phyloP scores from a whole-genome alignment of 169 alveolate species.

The Plasmodium berghei region DNA sequence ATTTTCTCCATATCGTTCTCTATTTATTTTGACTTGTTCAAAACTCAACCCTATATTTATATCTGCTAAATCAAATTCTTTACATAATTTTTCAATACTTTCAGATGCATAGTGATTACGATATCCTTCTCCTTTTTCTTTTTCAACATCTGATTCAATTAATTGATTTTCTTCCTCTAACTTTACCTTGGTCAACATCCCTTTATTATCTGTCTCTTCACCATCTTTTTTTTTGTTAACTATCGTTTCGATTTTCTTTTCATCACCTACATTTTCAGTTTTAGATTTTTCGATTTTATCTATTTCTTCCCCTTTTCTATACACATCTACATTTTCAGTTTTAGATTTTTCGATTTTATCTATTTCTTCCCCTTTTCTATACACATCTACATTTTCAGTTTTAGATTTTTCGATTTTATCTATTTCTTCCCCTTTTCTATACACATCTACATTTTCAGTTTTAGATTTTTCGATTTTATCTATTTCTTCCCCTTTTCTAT shows the following conservation, averaged over 20 bases:
- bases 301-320: neutral
- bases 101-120: conserved; percentile 81
- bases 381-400: conserved; percentile 2
- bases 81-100: conserved; percentile 81
- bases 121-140: conserved; percentile 77
- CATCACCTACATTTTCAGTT: conserved; percentile 48
- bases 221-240: conserved; percentile 2
- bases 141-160: conserved; percentile 74
- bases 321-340: conserved; percentile 2
- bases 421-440: neutral
- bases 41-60: conserved; percentile 81
- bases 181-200: conserved; percentile 62
- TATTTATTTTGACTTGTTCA: conserved; percentile 83
- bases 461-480: conserved; percentile 7
- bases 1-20: conserved; percentile 89
- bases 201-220: conserved; percentile 6
- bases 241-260: neutral
- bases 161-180: conserved; percentile 73
- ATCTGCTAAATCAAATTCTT: conserved; percentile 84
- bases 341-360: conserved; percentile 7
- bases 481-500: neutral
- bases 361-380: neutral
- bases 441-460: conserved; percentile 2
- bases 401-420: conserved; percentile 7
- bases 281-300: conserved; percentile 9